Conservation (phyloP, 257 asterid species). For the Fraxinus cuspidata region DNA sequence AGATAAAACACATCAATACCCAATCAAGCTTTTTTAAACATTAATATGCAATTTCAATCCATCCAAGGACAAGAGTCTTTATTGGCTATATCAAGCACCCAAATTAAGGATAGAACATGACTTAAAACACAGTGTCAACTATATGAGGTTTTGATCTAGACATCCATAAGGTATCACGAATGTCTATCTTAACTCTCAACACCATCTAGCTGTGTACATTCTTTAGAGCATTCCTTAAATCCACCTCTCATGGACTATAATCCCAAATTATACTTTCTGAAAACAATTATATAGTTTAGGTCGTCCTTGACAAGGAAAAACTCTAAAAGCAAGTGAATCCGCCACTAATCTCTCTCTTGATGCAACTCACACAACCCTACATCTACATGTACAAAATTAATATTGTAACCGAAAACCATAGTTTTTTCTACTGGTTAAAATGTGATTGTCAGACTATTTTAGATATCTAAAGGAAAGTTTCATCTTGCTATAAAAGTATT, state of each 20-base stretch:
- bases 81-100: background rate
- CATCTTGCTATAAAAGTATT: background rate
- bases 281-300: background rate
- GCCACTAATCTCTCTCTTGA: background rate
- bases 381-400: background rate
- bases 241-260: background rate
- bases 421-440: conserved; percentile 10
- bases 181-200: background rate
- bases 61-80: background rate
- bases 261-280: background rate
- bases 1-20: no score
- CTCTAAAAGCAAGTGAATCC: background rate
- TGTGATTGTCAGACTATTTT: background rate
- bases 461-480: conserved; percentile 6
- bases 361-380: background rate
- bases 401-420: background rate
- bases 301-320: background rate
- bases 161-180: background rate
- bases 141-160: background rate
- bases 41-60: background rate
- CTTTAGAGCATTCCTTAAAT: background rate
- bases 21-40: no score
- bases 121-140: background rate
- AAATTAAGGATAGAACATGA: background rate
- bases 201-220: background rate